Conservation (phyloP, 2,329 filamentous ascomycete species). For the Dendrostoma leiphaemia region DNA sequence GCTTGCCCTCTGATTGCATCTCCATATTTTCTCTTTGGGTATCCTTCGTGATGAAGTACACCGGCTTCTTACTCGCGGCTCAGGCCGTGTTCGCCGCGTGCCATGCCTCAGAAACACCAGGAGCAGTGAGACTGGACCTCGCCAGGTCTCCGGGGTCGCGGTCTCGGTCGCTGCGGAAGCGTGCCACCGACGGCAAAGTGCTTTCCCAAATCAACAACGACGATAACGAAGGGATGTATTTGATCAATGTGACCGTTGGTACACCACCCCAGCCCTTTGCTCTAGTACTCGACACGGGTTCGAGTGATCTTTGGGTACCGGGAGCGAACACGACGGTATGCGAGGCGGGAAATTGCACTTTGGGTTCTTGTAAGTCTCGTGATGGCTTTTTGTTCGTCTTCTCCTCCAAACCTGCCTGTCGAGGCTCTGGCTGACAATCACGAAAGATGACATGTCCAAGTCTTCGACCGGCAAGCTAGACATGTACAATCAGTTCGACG, state of each 20-base stretch:
- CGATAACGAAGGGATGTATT: background rate
- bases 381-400: background rate
- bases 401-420: no score
- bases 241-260: constrained; percentile 4
- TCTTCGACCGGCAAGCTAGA: background rate
- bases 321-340: background rate
- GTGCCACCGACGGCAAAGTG: background rate
- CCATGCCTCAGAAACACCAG: background rate
- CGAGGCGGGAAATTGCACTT: background rate
- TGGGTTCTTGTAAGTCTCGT: background rate
- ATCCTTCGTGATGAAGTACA: background rate
- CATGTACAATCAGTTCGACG: background rate
- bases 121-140: background rate
- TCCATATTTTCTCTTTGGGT: background rate
- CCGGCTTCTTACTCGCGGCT: background rate
- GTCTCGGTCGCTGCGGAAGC: background rate
- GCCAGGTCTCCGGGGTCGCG: background rate
- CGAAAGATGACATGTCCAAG: background rate
- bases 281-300: background rate
- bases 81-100: background rate
- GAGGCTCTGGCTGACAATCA: background rate
- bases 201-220: background rate
- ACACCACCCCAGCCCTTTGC: constrained; percentile 2
- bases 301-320: constrained; percentile 1
- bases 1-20: background rate